Evolutionary conservation across 331 rosid genomes (phyloP).

Genomic region (Rhamnella rubrinervis): DNA sequence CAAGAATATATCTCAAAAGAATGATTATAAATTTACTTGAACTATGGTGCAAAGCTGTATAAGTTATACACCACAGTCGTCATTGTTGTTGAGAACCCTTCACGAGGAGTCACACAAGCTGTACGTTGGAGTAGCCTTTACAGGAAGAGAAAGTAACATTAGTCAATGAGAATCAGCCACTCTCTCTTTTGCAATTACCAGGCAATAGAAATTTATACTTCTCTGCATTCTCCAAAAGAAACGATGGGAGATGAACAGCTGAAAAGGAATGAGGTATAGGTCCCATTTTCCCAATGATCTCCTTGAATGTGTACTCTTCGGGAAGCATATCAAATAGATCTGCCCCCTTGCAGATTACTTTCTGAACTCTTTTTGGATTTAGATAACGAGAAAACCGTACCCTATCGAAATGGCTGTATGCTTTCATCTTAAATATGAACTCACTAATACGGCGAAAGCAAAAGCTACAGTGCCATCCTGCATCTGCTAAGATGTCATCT

Average conservation of each 20-base stretch:
- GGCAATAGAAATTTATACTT: constrained; percentile 85
- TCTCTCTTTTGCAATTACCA: constrained; percentile 78
- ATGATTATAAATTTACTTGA: constrained; percentile 43
- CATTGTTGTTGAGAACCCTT: constrained; percentile 39
- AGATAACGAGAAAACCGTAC: constrained; percentile 78
- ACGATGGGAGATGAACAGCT: constrained; percentile 94
- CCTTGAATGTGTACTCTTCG: constrained; percentile 92
- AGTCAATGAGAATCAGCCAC: constrained; percentile 33
- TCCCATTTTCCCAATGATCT: constrained; percentile 95
- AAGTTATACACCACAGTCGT: constrained; percentile 38
- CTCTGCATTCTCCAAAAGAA: constrained; percentile 74
- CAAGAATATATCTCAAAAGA: constrained; percentile 53
- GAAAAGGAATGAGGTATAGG: constrained; percentile 95
- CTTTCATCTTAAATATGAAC: constrained; percentile 94
- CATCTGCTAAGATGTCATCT: constrained; percentile 76
- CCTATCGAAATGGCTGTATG: constrained; percentile 92
- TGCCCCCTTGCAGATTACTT: constrained; percentile 74
- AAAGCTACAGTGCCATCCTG: constrained; percentile 99
- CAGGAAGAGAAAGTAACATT: constrained; percentile 24
- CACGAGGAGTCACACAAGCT: constrained; percentile 44
- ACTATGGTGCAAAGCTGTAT: constrained; percentile 33
- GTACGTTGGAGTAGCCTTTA: constrained; percentile 44
- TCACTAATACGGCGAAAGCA: constrained; percentile 86
- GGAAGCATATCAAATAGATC: constrained; percentile 96
- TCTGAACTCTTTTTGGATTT: constrained; percentile 72